Conservation (phyloP, 2,329 filamentous ascomycete species). For the Alternaria viburni region DNA sequence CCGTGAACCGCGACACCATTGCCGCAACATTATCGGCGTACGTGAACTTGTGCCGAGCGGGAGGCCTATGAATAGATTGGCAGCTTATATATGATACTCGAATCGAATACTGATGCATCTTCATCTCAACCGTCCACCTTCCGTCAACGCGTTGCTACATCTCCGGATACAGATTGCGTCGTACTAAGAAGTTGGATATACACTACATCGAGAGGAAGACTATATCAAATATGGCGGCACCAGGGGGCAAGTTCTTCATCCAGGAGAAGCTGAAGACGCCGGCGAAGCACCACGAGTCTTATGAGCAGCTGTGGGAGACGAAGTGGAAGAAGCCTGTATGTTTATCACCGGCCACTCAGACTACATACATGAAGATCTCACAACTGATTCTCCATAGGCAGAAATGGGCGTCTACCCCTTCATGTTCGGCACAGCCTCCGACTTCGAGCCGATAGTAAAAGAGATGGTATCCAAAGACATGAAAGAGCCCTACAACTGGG, state of each 20-base stretch:
- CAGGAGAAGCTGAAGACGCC: constrained; percentile 52
- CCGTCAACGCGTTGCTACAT: neutral
- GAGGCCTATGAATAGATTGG: neutral
- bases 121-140: neutral
- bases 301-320: constrained; percentile 68
- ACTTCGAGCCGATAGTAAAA: constrained; percentile 74
- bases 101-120: neutral
- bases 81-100: neutral
- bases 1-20: constrained; percentile 5
- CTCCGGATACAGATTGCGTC: neutral
- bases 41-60: neutral
- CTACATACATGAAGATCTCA: neutral
- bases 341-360: neutral
- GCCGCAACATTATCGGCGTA: neutral
- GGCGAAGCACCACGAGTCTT: constrained; percentile 56
- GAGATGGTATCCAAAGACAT: constrained; percentile 66
- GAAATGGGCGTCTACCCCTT: constrained; percentile 72
- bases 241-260: constrained; percentile 54
- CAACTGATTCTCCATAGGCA: constrained; percentile 25
- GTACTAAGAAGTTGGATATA: neutral
- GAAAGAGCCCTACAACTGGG: constrained; percentile 68
- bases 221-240: constrained; percentile 47
- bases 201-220: neutral
- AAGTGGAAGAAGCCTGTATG: constrained; percentile 74
- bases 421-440: constrained; percentile 71